Base-by-base conservation (phyloP, 1,139 yeast species). In the Hansenula anomala region DNA sequence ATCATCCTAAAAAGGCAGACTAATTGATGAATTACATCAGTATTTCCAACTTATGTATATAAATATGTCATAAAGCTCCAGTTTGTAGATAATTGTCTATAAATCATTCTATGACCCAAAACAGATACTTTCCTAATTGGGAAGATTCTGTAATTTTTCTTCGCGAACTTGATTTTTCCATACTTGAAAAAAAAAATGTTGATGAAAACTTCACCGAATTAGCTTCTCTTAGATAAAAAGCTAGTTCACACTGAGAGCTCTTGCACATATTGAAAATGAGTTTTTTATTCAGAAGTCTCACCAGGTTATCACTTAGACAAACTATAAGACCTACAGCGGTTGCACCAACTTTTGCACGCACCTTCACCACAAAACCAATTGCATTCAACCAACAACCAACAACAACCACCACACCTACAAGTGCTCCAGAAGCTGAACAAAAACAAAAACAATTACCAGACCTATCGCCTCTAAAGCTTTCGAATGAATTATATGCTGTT, bases 401-500 rank as follows among this genome's bases (percentile, higher is more conserved):
- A 11, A 14, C 37, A 25, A 13, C 36, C 18, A 16, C 36, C 16
- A 15, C 33, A 16, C 8, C 39, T 30, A 11, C 22, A 26, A 20
- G 16, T 7, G 27, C 22, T 13, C 13, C 22, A 4, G 25, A 23
- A 14, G 6, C 19, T 14, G 14, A 24, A 30, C 36, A 24, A 33
- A 14, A 13, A 14, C 8, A 20, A 25, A 16, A 39, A 37, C 30
- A 38, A 22, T 37, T 49, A 28, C 51, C 60, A 23, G 78, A 73
- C 43, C 54, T 73, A 37, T 62, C 69, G 3, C 80, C 88, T 11
- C 64, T 90, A 47, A 85, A 82, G 56, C 73, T 78, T 42, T 86
- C 88, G 46, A 65, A 68, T 36, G 71, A 75, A 46, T 64, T 92
- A 32, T 92, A 89, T 56, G 98, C 98, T 36, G 72, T 87, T 9